Conservation (phyloP, 768 basidiomycete species). For the Sutorius australiensis region DNA sequence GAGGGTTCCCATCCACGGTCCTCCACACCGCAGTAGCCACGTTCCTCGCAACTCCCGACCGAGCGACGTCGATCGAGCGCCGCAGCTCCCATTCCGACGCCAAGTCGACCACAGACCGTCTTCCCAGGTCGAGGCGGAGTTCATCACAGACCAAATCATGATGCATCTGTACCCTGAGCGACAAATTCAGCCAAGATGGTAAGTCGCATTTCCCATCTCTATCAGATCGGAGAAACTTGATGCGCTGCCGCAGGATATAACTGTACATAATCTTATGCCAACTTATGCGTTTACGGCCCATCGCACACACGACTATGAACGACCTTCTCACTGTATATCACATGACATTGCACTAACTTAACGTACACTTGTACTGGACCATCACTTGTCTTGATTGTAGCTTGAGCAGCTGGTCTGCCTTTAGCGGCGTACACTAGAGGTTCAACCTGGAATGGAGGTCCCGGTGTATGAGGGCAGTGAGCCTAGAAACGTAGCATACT, state of each 20-base stretch:
- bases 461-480: not conserved
- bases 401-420: slow-evolving; percentile 18
- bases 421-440: not conserved
- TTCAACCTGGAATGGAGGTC: not conserved
- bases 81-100: slow-evolving; percentile 9
- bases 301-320: slow-evolving; percentile 11
- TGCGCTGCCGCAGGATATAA: slow-evolving; percentile 20
- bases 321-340: slow-evolving; percentile 14
- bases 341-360: slow-evolving; percentile 16
- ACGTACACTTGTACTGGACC: slow-evolving; percentile 15
- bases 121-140: slow-evolving; percentile 31
- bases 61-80: slow-evolving; percentile 19
- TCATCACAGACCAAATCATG: slow-evolving; percentile 33
- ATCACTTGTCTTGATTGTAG: slow-evolving; percentile 5
- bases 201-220: not conserved
- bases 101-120: slow-evolving; percentile 19
- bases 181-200: slow-evolving; percentile 33
- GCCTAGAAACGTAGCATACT: not conserved
- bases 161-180: slow-evolving; percentile 34
- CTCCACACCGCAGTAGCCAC: slow-evolving; percentile 5
- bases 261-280: not conserved
- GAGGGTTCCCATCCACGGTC: not conserved
- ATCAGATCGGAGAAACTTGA: not conserved
- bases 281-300: slow-evolving; percentile 7
- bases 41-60: slow-evolving; percentile 6